A percentile compares a stretch with the other conserved stretches of the same genome.
Conservation (phyloP, 768 basidiomycete genomes). For the Termitomyces sp. region DNA sequence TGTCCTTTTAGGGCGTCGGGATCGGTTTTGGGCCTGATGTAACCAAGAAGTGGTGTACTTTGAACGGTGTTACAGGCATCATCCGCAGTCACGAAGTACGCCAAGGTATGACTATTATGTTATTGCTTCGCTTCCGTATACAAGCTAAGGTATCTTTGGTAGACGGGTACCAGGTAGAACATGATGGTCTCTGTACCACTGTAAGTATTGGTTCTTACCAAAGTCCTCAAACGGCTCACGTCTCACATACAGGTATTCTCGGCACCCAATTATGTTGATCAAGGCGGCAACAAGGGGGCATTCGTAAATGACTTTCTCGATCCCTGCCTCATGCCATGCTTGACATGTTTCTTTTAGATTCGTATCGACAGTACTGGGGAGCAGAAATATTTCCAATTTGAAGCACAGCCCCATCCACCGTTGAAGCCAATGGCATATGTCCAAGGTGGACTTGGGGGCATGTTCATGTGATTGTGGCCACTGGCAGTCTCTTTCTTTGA, state of each 20-base stretch:
- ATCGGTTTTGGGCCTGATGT: slow-evolving; percentile 96
- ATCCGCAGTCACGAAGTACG: slow-evolving; percentile 97
- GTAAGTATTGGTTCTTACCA: slow-evolving; percentile 34
- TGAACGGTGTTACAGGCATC: slow-evolving; percentile 83
- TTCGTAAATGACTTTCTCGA: slow-evolving; percentile 52
- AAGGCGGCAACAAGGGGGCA: slow-evolving; percentile 88
- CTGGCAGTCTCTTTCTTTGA: not conserved
- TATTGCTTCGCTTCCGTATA: not conserved
- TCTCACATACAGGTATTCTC: slow-evolving; percentile 67
- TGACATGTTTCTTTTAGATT: slow-evolving; percentile 44
- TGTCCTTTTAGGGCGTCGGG: slow-evolving; percentile 75
- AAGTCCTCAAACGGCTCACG: slow-evolving; percentile 10
- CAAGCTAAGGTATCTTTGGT: slow-evolving; percentile 5
- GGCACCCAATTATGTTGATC: slow-evolving; percentile 94
- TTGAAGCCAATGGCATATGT: slow-evolving; percentile 93
- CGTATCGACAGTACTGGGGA: slow-evolving; percentile 78
- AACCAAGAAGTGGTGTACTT: slow-evolving; percentile 82
- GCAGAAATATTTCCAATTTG: slow-evolving; percentile 75
- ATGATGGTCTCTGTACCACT: slow-evolving; percentile 91
- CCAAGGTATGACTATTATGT: slow-evolving; percentile 50
- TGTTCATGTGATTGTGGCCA: slow-evolving; percentile 54
- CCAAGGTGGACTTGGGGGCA: slow-evolving; percentile 56
- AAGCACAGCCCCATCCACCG: slow-evolving; percentile 83
- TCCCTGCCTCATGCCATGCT: not conserved
- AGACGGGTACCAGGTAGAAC: slow-evolving; percentile 95